Base-by-base conservation (phyloP, 164 flowering plant species). In the Tetrastigma voinierianum region DNA sequence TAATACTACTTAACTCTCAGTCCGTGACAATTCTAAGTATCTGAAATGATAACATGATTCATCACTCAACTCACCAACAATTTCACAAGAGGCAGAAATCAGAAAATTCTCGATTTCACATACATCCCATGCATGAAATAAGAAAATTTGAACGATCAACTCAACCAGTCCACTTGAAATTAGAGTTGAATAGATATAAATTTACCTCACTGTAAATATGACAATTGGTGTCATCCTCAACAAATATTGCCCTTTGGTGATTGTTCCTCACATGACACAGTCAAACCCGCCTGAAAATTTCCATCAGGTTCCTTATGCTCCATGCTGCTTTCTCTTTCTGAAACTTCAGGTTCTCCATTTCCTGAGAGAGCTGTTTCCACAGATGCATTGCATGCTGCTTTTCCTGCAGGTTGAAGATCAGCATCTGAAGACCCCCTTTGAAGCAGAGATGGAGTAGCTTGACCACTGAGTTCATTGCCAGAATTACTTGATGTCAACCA, bases 401-500 rank as follows among this genome's bases (percentile, higher is more conserved):
- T 73, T 32, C 67, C 81, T 52, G 44, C 66, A 57, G 74, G 56
- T n/a, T 61, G 75, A 63, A 43, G 59, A 62, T 74, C 72, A 49
- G 74, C 71, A 60, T 75, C 79, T 51, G 70, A 24, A 52, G 64
- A 43, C 14, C 60, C n/a, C 64, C 70, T 55, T 77, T 10, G 70
- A 65, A 57, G 80, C 51, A n/a, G n/a, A 55, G 77, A 57, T 2
- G 68, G 63, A 62, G 78, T 64, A 61, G 71, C 86, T 66, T 59
- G 62, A 43, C 74, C 54, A 49, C 65, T 57, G 13, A 49, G 64
- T 32, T 66, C 78, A 66, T 59, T 83, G 67, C 67, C 49, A 25
- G 82, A 51, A 68, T 46, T 76, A 58, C 65, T 81, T 25, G 88
- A 61, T n/a, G 67, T 65, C 67, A 85, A 46, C 99, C 99, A 95